Conservation (phyloP, 768 basidiomycete genomes). For the Kwoniella shandongensis region DNA sequence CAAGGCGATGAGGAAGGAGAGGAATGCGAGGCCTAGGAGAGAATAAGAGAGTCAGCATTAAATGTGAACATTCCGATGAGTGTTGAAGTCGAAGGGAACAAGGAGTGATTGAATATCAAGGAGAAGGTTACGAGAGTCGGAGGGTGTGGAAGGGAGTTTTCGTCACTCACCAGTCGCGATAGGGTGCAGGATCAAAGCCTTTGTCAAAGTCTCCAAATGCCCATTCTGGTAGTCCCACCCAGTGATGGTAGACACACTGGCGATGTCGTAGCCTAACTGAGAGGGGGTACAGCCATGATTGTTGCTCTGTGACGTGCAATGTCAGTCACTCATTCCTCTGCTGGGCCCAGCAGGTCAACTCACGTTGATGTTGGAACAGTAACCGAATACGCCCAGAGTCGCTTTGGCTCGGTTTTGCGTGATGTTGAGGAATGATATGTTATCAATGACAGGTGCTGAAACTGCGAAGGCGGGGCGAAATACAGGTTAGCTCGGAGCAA, state of each 20-base stretch:
- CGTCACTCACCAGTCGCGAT: conserved; percentile 47
- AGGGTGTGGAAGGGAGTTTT: no score
- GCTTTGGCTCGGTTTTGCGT: neutral
- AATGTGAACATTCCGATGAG: neutral
- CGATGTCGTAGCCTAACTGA: conserved; percentile 31
- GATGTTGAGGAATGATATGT: conserved; percentile 40
- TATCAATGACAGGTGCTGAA: conserved; percentile 35
- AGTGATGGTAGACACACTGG: conserved; percentile 13
- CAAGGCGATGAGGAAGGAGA: conserved; percentile 52
- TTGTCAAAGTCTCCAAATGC: conserved; percentile 33
- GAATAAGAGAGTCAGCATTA: neutral
- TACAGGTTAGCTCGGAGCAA: no score
- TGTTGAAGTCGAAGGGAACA: neutral
- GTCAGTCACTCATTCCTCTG: neutral
- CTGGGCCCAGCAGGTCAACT: conserved; percentile 3
- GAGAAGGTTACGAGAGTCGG: neutral
- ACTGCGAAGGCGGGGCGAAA: conserved; percentile 6
- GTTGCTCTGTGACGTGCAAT: neutral
- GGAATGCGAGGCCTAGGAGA: conserved; percentile 44
- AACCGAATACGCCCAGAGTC: conserved; percentile 44
- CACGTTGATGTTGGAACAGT: conserved; percentile 28
- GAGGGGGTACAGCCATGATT: conserved; percentile 21
- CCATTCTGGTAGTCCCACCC: conserved; percentile 22
- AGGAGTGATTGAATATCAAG: no score
- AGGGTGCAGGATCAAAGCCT: conserved; percentile 52